These are phyloP conservation scores for Floccularia luteovirens DNA, from an alignment of 768 basidiomycete genomes.

Conservation along the genomic window DNA sequence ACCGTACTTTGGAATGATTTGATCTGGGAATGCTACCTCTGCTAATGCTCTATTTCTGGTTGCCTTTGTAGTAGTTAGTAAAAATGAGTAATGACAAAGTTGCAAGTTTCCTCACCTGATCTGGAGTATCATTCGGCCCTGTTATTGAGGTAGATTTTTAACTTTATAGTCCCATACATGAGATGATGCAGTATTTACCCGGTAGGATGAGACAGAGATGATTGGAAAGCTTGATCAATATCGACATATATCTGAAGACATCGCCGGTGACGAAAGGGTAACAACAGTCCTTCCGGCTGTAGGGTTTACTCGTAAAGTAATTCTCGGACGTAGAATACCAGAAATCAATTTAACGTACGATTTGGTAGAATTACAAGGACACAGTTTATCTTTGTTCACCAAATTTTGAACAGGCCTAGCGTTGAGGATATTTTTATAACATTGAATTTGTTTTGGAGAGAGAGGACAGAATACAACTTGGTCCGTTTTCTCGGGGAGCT, in stretches of 20 bases:
- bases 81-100: background rate
- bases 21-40: constrained; percentile 54
- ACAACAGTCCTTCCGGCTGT: constrained; percentile 36
- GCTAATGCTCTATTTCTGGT: constrained; percentile 53
- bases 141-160: background rate
- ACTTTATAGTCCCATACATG: background rate
- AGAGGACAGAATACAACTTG: constrained; percentile 93
- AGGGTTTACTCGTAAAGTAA: no score
- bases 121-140: constrained; percentile 64
- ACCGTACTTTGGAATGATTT: constrained; percentile 48
- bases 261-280: constrained; percentile 45
- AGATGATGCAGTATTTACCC: constrained; percentile 30
- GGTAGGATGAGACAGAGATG: constrained; percentile 85
- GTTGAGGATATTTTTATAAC: constrained; percentile 67
- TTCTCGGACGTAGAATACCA: no score
- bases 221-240: constrained; percentile 85
- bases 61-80: constrained; percentile 12
- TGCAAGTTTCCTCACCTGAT: constrained; percentile 41
- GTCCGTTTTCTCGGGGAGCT: constrained; percentile 87
- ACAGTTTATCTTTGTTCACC: constrained; percentile 61
- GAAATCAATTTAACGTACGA: no score
- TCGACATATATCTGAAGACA: constrained; percentile 71
- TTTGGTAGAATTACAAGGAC: constrained; percentile 59
- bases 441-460: constrained; percentile 57
- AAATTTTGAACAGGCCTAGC: constrained; percentile 64